phyloP scores from a whole-genome alignment of 2,329 filamentous ascomycete species.

The Neodidymelliopsis sp. region DNA sequence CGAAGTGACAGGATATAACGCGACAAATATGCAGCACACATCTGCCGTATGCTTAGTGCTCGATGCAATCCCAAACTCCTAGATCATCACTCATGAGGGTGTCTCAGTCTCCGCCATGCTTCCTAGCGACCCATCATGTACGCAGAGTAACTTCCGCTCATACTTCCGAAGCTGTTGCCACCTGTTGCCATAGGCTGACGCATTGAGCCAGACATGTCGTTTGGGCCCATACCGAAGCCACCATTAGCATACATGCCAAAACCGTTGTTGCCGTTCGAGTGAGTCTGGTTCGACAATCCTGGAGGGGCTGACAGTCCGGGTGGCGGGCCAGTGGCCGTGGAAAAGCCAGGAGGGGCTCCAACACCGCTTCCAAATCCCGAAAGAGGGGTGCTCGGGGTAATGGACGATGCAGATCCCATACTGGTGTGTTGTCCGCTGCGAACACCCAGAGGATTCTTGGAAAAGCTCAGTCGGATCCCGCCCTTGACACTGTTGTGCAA shows the following conservation, averaged over 20 bases:
- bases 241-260: conserved; percentile 50
- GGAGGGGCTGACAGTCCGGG: conserved; percentile 81
- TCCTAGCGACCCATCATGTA: conserved; percentile 52
- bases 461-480: conserved; percentile 94
- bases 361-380: conserved; percentile 65
- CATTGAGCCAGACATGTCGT: conserved; percentile 46
- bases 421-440: conserved; percentile 74
- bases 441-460: conserved; percentile 94
- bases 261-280: conserved; percentile 39
- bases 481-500: conserved; percentile 94
- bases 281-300: conserved; percentile 61
- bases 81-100: conserved; percentile 46
- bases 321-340: conserved; percentile 76
- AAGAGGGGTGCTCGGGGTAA: conserved; percentile 61
- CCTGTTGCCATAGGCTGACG: conserved; percentile 45
- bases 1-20: conserved; percentile 52
- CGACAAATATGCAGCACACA: conserved; percentile 45
- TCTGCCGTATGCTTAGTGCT: conserved; percentile 41
- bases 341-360: conserved; percentile 65
- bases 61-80: conserved; percentile 44
- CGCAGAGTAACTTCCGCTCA: conserved; percentile 43
- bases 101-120: conserved; percentile 26
- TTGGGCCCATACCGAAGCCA: conserved; percentile 44
- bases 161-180: conserved; percentile 42
- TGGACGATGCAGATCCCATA: conserved; percentile 59